phyloP scores from a whole-genome alignment of 73 alveolate species.

The Paraurostyla sp. region DNA sequence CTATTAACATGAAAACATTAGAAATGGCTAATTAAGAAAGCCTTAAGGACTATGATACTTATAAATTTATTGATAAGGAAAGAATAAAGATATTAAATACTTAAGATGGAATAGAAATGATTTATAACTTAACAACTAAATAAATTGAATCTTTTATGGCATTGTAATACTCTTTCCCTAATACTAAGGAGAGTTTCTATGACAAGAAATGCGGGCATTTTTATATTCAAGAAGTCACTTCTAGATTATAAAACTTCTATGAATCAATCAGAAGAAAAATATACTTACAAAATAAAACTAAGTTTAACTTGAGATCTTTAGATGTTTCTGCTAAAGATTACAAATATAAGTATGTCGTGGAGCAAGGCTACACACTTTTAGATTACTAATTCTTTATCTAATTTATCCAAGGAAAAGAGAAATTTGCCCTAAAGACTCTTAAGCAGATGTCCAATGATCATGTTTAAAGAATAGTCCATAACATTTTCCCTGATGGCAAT shows the following conservation, averaged over 20 bases:
- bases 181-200: slow-evolving; percentile 48
- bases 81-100: slow-evolving; percentile 30
- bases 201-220: slow-evolving; percentile 50
- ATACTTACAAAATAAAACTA: neutral
- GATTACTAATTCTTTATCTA: slow-evolving; percentile 27
- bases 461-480: slow-evolving; percentile 31
- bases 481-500: slow-evolving; percentile 50
- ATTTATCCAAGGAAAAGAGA: slow-evolving; percentile 35
- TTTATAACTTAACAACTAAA: neutral
- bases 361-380: slow-evolving; percentile 30
- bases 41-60: slow-evolving; percentile 20
- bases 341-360: slow-evolving; percentile 45
- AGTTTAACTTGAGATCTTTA: neutral
- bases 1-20: neutral
- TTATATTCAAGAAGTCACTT: slow-evolving; percentile 18
- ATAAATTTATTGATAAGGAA: slow-evolving; percentile 18
- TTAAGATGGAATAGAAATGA: slow-evolving; percentile 43
- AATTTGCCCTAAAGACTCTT: neutral
- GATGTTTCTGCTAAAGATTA: slow-evolving; percentile 51
- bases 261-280: slow-evolving; percentile 39
- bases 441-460: slow-evolving; percentile 39
- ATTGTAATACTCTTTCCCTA: slow-evolving; percentile 3
- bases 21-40: slow-evolving; percentile 21
- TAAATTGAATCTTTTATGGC: slow-evolving; percentile 28
- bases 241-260: slow-evolving; percentile 36